Conservation (phyloP, 2,329 filamentous ascomycete genomes). For the Talaromyces sp. region DNA sequence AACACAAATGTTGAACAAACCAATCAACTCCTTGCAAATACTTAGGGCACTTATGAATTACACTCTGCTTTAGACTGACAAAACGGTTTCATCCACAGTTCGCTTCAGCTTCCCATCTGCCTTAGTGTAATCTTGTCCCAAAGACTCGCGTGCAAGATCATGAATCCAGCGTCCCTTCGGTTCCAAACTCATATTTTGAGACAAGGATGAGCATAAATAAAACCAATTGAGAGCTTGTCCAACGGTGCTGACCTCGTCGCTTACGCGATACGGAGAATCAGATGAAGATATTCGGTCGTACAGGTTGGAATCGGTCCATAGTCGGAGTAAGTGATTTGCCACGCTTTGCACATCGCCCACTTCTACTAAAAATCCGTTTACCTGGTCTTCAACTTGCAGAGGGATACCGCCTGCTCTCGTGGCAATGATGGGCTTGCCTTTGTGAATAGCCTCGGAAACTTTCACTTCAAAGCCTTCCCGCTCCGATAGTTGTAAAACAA, state of each 20-base stretch:
- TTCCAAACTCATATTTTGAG: background rate
- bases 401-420: slow-evolving; percentile 74
- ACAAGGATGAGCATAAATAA: background rate
- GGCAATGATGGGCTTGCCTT: slow-evolving; percentile 73
- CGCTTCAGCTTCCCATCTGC: background rate
- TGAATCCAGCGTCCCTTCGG: background rate
- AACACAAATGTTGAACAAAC: background rate
- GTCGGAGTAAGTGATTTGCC: background rate
- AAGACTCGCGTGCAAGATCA: background rate
- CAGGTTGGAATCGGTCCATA: background rate
- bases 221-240: background rate
- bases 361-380: slow-evolving; percentile 52
- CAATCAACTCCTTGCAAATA: too few species aligned
- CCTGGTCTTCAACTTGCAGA: slow-evolving; percentile 67
- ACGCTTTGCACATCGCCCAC: background rate
- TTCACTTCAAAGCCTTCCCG: slow-evolving; percentile 72
- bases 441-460: slow-evolving; percentile 77
- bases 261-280: background rate
- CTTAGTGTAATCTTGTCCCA: background rate
- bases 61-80: background rate
- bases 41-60: too few species aligned
- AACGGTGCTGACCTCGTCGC: background rate
- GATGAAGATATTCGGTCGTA: background rate
- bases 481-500: background rate
- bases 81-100: background rate